Evolutionary conservation across 176 grass and related monocot species (phyloP), one percentile per base, ranked within the genome.

Genomic region (Canna indica): DNA sequence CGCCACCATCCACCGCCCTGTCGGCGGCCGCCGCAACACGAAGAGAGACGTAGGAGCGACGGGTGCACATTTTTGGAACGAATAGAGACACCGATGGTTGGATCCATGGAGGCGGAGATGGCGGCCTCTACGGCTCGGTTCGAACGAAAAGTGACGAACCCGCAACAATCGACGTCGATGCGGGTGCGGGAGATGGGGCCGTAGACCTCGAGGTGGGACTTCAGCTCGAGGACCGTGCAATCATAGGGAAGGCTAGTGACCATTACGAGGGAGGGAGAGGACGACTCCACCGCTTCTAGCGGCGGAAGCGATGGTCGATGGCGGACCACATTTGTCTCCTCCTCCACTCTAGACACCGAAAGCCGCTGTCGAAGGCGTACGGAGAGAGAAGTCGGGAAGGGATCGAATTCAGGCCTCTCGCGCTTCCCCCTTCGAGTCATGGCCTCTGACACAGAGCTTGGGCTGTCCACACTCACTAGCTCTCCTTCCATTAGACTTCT

Each of bases 151-250:
- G 91, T 85, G 72, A 88, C 91, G 80, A 88, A 77, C 2, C 91
- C 91, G n/a, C 80, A 76, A 64, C 80, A 83, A 11, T 81, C 70
- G 29, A 69, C 80, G 77, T 88, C 75, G 66, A 95, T 76, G 32
- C 84, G 83, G 35, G 83, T 85, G 45, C 91, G 82, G 67, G 91
- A 81, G 75, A 96, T 59, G 76, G 88, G 62, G 1, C 91, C 88
- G 72, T 88, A 91, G 64, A 82, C 73, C 77, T 88, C 42, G 69
- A 96, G 80, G 46, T 84, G 84, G 46, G 82, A 95, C 82, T 88
- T 95, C 52, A 95, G 91, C 75, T 88, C 85, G 20, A 95, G 85
- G 80, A 95, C 91, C 31, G 83, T 84, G 81, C 87, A 95, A 17
- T 54, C 22, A 54, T 3, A 3, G 50, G 50, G 50, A 18, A 54